Conservation (phyloP, 2,329 filamentous ascomycete species). For the Venturia pyrina region DNA sequence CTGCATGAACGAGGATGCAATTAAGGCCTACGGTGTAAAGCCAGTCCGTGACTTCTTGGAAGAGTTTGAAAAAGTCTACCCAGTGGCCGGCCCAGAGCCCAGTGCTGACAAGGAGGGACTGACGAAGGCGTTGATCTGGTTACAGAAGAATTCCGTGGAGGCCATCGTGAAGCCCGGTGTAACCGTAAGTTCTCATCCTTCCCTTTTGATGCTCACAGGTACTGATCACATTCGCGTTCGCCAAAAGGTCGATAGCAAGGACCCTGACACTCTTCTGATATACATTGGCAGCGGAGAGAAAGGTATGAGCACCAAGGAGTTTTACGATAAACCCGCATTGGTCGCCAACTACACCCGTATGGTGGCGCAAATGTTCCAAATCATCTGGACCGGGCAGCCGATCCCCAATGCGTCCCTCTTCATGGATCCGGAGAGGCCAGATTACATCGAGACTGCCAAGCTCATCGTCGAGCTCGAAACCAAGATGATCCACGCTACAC, state of each 20-base stretch:
- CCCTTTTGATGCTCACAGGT: neutral
- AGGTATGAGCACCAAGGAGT: conserved; percentile 28
- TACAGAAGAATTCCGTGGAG: conserved; percentile 38
- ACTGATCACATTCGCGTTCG: conserved; percentile 16
- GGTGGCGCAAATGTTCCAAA: conserved; percentile 23
- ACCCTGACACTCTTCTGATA: conserved; percentile 43
- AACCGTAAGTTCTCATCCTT: neutral
- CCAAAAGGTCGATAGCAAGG: conserved; percentile 38
- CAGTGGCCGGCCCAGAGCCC: neutral
- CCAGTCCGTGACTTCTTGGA: conserved; percentile 49
- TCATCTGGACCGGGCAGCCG: conserved; percentile 15
- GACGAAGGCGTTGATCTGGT: conserved; percentile 34
- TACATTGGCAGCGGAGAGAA: conserved; percentile 39
- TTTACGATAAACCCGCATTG: conserved; percentile 24
- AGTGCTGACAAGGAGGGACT: conserved; percentile 4
- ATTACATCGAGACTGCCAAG: neutral
- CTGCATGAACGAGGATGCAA: conserved; percentile 52
- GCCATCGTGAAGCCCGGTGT: conserved; percentile 15
- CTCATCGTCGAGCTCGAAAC: conserved; percentile 45
- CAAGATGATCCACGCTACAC: conserved; percentile 49
- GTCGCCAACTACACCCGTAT: conserved; percentile 26
- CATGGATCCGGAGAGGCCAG: neutral
- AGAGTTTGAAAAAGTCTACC: conserved; percentile 18
- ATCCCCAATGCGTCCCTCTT: conserved; percentile 28
- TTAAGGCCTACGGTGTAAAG: conserved; percentile 44